These are phyloP conservation scores for Chrysoporthe austroafricana DNA, from an alignment of 2,329 filamentous ascomycete genomes.

Conservation along the genomic window DNA sequence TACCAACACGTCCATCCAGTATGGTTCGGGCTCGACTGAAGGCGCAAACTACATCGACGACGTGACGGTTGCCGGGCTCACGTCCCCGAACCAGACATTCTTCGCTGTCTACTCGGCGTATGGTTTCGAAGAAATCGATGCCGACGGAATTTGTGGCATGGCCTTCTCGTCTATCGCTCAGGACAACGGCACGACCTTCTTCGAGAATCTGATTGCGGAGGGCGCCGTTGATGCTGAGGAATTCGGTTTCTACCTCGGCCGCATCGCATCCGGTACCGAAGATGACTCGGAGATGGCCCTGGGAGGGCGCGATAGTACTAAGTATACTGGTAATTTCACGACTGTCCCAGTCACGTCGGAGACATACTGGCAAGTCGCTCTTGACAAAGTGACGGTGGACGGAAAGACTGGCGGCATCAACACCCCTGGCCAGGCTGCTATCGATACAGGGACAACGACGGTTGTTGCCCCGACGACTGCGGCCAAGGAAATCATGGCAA, in stretches of 20 bases:
- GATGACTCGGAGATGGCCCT: slow-evolving; percentile 18
- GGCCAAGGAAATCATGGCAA: slow-evolving; percentile 19
- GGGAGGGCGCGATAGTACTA: slow-evolving; percentile 19
- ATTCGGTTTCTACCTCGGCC: slow-evolving; percentile 22
- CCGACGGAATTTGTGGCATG: slow-evolving; percentile 19
- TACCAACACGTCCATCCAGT: slow-evolving; percentile 16
- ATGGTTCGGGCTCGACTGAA: slow-evolving; percentile 20
- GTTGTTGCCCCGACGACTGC: slow-evolving; percentile 15
- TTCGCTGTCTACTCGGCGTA: slow-evolving; percentile 17
- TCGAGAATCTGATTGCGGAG: slow-evolving; percentile 16
- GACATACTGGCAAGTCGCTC: slow-evolving; percentile 23
- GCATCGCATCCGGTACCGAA: slow-evolving; percentile 21
- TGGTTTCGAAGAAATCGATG: slow-evolving; percentile 17
- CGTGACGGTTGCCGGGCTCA: slow-evolving; percentile 23
- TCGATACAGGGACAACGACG: slow-evolving; percentile 17
- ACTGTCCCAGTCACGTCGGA: slow-evolving; percentile 17
- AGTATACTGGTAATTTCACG: slow-evolving; percentile 13
- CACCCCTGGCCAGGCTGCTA: slow-evolving; percentile 19
- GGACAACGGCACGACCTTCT: slow-evolving; percentile 20
- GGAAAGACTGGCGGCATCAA: slow-evolving; percentile 13
- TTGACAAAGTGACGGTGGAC: slow-evolving; percentile 18
- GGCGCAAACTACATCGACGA: slow-evolving; percentile 21
- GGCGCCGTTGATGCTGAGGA: slow-evolving; percentile 17
- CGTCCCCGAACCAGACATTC: slow-evolving; percentile 13
- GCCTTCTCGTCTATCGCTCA: slow-evolving; percentile 21